Conservation (phyloP, 176 grass and related monocot genomes). For the Paspalum notatum region DNA sequence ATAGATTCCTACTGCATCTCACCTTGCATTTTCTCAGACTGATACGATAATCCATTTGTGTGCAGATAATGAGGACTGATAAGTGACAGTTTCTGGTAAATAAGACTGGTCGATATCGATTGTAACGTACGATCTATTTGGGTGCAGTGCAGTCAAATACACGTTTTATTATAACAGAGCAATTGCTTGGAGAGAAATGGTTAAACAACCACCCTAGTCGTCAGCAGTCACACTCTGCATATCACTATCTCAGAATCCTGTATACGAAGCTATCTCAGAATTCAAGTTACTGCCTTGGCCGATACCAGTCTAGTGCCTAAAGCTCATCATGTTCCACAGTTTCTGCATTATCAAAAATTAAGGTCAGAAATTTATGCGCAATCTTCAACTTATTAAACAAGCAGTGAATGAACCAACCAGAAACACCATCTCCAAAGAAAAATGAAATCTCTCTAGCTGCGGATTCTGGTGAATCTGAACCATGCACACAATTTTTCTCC, state of each 20-base stretch:
- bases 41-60: neutral
- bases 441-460: slow-evolving; percentile 81
- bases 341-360: slow-evolving; percentile 40
- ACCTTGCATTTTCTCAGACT: neutral
- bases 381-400: slow-evolving; percentile 16
- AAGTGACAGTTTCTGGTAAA: neutral
- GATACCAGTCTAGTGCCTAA: slow-evolving; percentile 33
- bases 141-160: neutral
- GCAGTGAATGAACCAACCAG: slow-evolving; percentile 53
- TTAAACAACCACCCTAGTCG: neutral
- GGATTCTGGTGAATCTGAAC: slow-evolving; percentile 83
- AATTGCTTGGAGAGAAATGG: neutral
- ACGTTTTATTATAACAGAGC: neutral
- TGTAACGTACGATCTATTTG: neutral
- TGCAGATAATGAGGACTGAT: neutral
- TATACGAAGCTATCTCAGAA: neutral
- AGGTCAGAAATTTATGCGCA: slow-evolving; percentile 25
- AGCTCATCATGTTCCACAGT: slow-evolving; percentile 68
- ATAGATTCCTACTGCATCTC: neutral
- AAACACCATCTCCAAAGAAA: slow-evolving; percentile 67
- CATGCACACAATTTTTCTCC: slow-evolving; percentile 91
- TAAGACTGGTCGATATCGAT: neutral
- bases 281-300: neutral
- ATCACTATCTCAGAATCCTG: neutral
- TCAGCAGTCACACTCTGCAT: neutral